phyloP scores from a whole-genome alignment of 2,329 filamentous ascomycete species.

The Alternaria sp. region DNA sequence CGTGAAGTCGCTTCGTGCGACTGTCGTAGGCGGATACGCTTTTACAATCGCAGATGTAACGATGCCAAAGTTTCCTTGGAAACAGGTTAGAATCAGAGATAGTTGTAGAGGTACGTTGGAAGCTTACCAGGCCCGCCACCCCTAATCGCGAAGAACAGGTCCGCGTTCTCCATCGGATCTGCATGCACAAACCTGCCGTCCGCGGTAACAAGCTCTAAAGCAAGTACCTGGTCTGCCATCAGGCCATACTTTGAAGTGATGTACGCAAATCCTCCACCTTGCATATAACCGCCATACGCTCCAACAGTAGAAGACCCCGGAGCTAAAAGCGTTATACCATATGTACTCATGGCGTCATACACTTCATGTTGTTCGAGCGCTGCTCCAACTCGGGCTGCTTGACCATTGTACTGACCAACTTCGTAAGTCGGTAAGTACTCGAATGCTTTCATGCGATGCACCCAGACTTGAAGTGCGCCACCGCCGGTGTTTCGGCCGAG shows the following conservation, averaged over 20 bases:
- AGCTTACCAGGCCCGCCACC: conserved; percentile 38
- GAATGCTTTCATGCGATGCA: conserved; percentile 34
- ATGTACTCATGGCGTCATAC: conserved; percentile 23
- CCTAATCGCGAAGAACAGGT: conserved; percentile 39
- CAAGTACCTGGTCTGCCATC: conserved; percentile 36
- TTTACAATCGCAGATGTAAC: conserved; percentile 38
- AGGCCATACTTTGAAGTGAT: conserved; percentile 53
- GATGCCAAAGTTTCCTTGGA: conserved; percentile 35
- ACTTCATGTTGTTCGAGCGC: conserved; percentile 34
- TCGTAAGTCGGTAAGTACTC: conserved; percentile 27
- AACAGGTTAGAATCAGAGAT: neutral
- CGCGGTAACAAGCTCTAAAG: conserved; percentile 32
- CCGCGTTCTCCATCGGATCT: conserved; percentile 26
- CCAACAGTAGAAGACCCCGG: conserved; percentile 53
- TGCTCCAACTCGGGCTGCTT: conserved; percentile 31
- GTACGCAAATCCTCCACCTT: conserved; percentile 59
- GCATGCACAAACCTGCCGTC: conserved; percentile 35
- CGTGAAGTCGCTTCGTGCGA: conserved; percentile 36
- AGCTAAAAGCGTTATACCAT: conserved; percentile 28
- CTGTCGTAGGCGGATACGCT: conserved; percentile 29
- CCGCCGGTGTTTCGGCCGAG: conserved; percentile 35
- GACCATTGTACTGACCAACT: conserved; percentile 31
- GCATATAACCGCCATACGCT: conserved; percentile 47
- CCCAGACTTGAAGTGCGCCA: conserved; percentile 36
- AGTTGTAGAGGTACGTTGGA: neutral